Base-by-base conservation (phyloP, 2,329 filamentous ascomycete genomes). In the Arthrobotrys iridis region DNA sequence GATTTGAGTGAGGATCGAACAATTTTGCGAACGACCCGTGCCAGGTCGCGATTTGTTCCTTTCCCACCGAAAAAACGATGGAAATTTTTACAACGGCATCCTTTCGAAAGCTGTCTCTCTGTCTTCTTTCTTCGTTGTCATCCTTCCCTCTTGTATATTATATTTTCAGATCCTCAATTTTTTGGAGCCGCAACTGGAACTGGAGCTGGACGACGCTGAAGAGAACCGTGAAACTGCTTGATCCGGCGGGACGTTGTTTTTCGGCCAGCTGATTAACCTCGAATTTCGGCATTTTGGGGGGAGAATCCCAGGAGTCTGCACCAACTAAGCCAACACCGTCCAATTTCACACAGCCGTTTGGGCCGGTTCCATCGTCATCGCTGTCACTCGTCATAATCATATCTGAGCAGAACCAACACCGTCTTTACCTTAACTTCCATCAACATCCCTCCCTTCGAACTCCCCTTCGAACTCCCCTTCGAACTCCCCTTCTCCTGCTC, bases 1-100 rank as follows among this genome's bases (percentile, higher is more conserved):
- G 58, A 63, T 48, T 63, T 50, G 58, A 48, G 58, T 46, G 41
- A 45, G 58, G 58, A 63, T 63, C 58, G 58, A 50, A 48, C 5
- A 50, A 35, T 63, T 48, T 48, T 48, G 41, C 57, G 57, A 60
- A 60, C 41, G 40, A 10, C 58, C 58, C 58, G 58, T 63, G 43
- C 41, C 20, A 33, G 28, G 41, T 50, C 58, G 58, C 58, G 58
- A 63, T 63, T 63, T 35, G 55, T 24, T 10, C 46, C 15, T 52
- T 50, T 52, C 46, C 46, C 28, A 28, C 46, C 13, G 10, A 1
- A 28, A 11, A 4, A 52, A n/a, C n/a, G 20, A 28, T 52, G 10
- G 20, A 20, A 30, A 28, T 15, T 33, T 28, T 52, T 26, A 28
- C 46, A 30, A 15, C 15, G 4, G 7, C 40, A 20, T 43, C 40